Evolutionary conservation across 2,329 filamentous ascomycete species (phyloP).

Genomic region (Talaromyces sp.): DNA sequence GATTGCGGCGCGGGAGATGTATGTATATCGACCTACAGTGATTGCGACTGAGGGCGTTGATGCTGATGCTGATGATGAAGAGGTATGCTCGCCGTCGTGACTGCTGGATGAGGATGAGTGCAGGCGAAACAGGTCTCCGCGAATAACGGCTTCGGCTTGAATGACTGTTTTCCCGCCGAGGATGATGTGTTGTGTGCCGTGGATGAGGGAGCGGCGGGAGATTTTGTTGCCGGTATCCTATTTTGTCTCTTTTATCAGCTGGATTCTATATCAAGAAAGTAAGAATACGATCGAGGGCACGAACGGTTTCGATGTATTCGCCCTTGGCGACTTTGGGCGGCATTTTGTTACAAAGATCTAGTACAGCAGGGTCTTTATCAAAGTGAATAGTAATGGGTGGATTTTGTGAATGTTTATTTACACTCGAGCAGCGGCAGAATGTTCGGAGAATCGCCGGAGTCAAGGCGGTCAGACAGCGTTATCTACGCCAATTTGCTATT

Average conservation of each 20-base stretch:
- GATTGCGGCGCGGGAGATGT: conserved; percentile 71
- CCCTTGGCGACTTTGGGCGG: conserved; percentile 73
- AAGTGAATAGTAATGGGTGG: background rate
- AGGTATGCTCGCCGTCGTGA: conserved; percentile 19
- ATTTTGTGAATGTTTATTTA: no score
- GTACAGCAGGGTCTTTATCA: background rate
- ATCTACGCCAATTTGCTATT: no score
- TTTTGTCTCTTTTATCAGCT: background rate
- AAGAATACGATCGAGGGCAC: conserved; percentile 22
- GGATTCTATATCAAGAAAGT: background rate
- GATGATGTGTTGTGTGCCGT: conserved; percentile 96
- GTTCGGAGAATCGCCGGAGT: background rate
- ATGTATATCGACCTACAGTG: conserved; percentile 85
- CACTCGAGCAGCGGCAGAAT: conserved; percentile 10
- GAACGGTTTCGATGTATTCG: conserved; percentile 95
- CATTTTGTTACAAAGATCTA: conserved; percentile 45
- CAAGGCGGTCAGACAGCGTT: conserved; percentile 8
- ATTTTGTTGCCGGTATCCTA: conserved; percentile 99
- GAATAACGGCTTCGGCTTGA: conserved; percentile 88
- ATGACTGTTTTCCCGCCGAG: conserved; percentile 94
- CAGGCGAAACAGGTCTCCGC: conserved; percentile 72
- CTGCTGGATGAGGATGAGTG: conserved; percentile 24
- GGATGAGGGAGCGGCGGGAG: conserved; percentile 81
- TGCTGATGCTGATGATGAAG: conserved; percentile 22
- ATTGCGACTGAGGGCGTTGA: conserved; percentile 51